Conservation (phyloP, 2,329 filamentous ascomycete genomes). For the Berkeleyomyces basicola region DNA sequence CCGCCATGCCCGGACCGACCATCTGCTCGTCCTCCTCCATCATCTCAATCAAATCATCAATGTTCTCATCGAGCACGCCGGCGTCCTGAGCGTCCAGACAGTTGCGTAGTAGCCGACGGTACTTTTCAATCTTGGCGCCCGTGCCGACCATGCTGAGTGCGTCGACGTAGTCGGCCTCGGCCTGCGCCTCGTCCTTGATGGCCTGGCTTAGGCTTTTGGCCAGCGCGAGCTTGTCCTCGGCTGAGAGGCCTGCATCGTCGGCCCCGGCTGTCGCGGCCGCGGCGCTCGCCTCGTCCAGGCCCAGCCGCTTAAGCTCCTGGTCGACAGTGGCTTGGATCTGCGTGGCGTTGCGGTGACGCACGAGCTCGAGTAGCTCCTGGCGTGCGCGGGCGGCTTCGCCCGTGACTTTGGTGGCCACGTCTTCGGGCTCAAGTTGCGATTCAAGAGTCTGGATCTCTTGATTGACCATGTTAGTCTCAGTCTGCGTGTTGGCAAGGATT, state of each 20-base stretch:
- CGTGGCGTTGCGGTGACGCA: constrained; percentile 36
- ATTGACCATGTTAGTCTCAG: constrained; percentile 45
- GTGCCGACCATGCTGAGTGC: constrained; percentile 53
- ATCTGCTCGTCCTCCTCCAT: constrained; percentile 45
- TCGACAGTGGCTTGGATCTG: constrained; percentile 37
- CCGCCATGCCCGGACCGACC: constrained; percentile 20
- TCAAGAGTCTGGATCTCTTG: constrained; percentile 44
- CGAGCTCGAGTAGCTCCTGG: constrained; percentile 31
- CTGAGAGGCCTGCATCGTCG: constrained; percentile 22
- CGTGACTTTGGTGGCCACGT: constrained; percentile 32
- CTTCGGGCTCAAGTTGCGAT: constrained; percentile 36
- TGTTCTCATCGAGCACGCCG: constrained; percentile 49
- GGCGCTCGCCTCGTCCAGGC: constrained; percentile 25
- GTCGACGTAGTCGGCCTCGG: constrained; percentile 51
- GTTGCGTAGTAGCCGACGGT: constrained; percentile 49
- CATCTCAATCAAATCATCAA: constrained; percentile 44
- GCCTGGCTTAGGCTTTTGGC: constrained; percentile 40
- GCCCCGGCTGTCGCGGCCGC: constrained; percentile 2
- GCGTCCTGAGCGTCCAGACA: constrained; percentile 51
- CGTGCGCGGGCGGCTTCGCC: constrained; percentile 35
- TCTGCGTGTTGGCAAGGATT: constrained; percentile 48
- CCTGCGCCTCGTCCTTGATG: constrained; percentile 41
- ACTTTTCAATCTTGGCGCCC: constrained; percentile 57
- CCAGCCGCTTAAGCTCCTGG: constrained; percentile 26
- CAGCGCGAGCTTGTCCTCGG: constrained; percentile 39